Conservation (phyloP, 2,329 filamentous ascomycete species). For the Tolypocladium amazonense region DNA sequence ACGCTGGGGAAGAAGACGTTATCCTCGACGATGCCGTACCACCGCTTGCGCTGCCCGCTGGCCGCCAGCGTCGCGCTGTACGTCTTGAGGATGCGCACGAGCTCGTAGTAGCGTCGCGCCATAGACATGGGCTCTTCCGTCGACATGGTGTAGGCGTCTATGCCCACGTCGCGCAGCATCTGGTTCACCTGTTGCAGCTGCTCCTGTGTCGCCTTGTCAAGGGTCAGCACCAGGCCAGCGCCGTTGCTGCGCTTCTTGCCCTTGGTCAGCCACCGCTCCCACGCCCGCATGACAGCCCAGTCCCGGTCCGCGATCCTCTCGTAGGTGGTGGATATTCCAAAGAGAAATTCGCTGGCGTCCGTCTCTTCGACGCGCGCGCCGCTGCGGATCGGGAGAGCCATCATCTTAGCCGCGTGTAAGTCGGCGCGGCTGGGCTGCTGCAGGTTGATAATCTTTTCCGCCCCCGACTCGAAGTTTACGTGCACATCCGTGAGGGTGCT, state of each 20-base stretch:
- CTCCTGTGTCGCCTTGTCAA: constrained; percentile 24
- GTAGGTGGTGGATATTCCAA: constrained; percentile 33
- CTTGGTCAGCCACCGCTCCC: constrained; percentile 35
- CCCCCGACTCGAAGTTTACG: constrained; percentile 18
- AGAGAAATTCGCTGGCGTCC: constrained; percentile 29
- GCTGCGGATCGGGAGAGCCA: constrained; percentile 21
- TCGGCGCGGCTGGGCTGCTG: constrained; percentile 12
- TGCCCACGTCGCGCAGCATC: constrained; percentile 22
- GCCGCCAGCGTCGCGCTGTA: constrained; percentile 22
- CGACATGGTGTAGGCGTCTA: constrained; percentile 26
- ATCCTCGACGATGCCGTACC: constrained; percentile 34
- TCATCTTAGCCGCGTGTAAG: constrained; percentile 16
- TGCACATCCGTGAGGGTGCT: constrained; percentile 18
- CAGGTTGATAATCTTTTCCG: constrained; percentile 16
- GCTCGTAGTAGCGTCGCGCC: constrained; percentile 25
- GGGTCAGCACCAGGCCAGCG: constrained; percentile 28
- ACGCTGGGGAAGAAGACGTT: constrained; percentile 35
- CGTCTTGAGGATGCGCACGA: constrained; percentile 22
- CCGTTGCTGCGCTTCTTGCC: constrained; percentile 29
- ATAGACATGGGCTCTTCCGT: constrained; percentile 19
- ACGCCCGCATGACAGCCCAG: constrained; percentile 27
- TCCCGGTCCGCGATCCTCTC: constrained; percentile 26
- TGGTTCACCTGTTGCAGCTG: constrained; percentile 21
- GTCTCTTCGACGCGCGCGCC: constrained; percentile 19
- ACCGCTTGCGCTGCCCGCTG: constrained; percentile 25